A percentile compares a stretch with the other conserved stretches of the same genome.
phyloP scores from a whole-genome alignment of 768 basidiomycete species.

The Suillus lakei region DNA sequence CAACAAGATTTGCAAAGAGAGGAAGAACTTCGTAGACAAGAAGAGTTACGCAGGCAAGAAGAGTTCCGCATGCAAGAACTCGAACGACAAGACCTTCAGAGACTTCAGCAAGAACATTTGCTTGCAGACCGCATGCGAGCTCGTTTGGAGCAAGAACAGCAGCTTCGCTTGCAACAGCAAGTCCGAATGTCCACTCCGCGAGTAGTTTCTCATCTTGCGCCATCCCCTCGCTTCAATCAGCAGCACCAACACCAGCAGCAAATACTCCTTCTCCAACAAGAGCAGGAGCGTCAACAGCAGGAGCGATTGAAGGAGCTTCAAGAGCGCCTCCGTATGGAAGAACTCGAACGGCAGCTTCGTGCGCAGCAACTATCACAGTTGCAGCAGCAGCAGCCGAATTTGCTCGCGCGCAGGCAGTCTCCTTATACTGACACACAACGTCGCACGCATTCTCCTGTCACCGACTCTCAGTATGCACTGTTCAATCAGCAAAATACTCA shows the following conservation, averaged over 20 bases:
- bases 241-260: constrained; percentile 78
- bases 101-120: constrained; percentile 49
- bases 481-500: constrained; percentile 58
- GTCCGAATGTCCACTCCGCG: constrained; percentile 57
- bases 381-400: constrained; percentile 46
- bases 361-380: constrained; percentile 56
- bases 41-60: constrained; percentile 30
- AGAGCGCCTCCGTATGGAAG: constrained; percentile 67
- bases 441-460: constrained; percentile 52
- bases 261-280: constrained; percentile 67
- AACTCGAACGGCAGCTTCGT: constrained; percentile 65
- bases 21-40: constrained; percentile 16
- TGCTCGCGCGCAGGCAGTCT: constrained; percentile 43
- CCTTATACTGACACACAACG: constrained; percentile 57
- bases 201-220: constrained; percentile 59
- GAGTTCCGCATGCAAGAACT: constrained; percentile 34
- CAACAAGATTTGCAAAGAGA: constrained; percentile 48
- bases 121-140: constrained; percentile 10
- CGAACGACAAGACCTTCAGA: constrained; percentile 42
- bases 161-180: constrained; percentile 42
- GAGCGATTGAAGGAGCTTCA: constrained; percentile 62
- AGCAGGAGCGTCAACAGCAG: constrained; percentile 65
- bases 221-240: constrained; percentile 81
- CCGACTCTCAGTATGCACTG: constrained; percentile 38
- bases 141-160: constrained; percentile 35